Base-by-base conservation (phyloP, 2,329 filamentous ascomycete species). In the Fusarium begoniae region DNA sequence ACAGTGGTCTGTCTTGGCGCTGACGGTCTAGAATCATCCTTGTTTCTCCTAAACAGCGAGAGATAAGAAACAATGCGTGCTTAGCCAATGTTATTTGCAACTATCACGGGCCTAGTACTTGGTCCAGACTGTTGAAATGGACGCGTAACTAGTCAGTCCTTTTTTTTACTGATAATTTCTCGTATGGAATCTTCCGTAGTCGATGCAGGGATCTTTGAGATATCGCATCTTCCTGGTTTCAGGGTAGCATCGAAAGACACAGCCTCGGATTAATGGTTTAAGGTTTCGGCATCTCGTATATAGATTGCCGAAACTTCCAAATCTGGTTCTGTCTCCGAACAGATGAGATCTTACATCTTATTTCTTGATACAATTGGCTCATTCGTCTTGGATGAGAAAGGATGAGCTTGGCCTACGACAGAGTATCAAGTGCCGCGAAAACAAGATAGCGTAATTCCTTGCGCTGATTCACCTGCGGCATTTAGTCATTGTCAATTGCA, bases 301-400 rank as follows among this genome's bases (percentile, higher is more conserved):
- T 24, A 41, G 35, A 41, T 30, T 55, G 11, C 37, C 53, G 53
- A 55, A 40, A 5, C 2, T n/a, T 20, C 37, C 22, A 4, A 18
- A 30, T 30, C 8, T 24, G 26, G 37, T 0, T 18, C 28, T 53
- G 12, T 22, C 17, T 22, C 50, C 13, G 18, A 15, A 8, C 3
- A 5, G n/a, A 22, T 17, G 32, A 24, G 14, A 28, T 40, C 14
- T 28, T 26, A 8, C 5, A 26, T 40, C 35, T 22, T 3, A 3
- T 8, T 0, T 15, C 17, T 8, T 4, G 9, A 13, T 35, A 0
- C 12, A 26, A 26, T 26, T 14, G 17, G 5, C 24, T 2, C 8
- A 10, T 26, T 26, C 5, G 4, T 45, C 17, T 45, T 17, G 32
- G 5, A 6, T 18, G 11, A 24, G 41, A 24, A 11, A 24, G 1